Conservation (phyloP, 805 yeast species). For the Lipomyces lipofer region DNA sequence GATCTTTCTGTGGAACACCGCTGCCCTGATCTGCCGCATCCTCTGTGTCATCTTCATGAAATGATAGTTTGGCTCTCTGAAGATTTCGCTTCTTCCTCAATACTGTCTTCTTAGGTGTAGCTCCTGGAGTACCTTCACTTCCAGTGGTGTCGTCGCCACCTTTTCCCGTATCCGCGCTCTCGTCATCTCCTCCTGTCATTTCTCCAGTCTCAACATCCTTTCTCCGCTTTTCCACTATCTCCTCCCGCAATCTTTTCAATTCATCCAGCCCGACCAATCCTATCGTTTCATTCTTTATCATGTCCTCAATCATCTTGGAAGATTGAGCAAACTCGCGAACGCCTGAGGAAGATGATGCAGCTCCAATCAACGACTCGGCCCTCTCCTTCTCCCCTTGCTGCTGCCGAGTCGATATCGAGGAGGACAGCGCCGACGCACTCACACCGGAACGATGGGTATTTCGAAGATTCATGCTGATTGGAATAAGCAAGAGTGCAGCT, state of each 20-base stretch:
- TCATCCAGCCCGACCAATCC: slow-evolving; percentile 16
- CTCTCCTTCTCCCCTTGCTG: no score
- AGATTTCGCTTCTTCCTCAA: slow-evolving; percentile 13
- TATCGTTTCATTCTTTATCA: slow-evolving; percentile 15
- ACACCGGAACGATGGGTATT: no score
- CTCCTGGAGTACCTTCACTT: background rate
- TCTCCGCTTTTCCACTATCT: slow-evolving; percentile 1
- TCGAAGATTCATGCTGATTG: no score
- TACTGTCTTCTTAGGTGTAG: slow-evolving; percentile 1
- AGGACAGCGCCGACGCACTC: no score
- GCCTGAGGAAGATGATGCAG: slow-evolving; percentile 17
- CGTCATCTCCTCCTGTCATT: background rate
- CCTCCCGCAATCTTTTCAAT: slow-evolving; percentile 15
- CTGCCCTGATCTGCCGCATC: no score
- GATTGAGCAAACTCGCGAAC: slow-evolving; percentile 13
- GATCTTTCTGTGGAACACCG: slow-evolving; percentile 11
- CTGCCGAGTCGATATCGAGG: no score
- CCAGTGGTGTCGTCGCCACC: background rate
- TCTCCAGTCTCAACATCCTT: background rate
- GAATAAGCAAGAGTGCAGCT: no score
- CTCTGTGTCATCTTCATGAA: slow-evolving; percentile 14
- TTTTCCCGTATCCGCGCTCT: background rate
- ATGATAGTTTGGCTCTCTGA: slow-evolving; percentile 13
- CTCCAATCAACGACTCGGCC: no score
- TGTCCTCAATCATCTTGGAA: slow-evolving; percentile 12